Evolutionary conservation across 768 basidiomycete genomes (phyloP).

Genomic region (Steccherinum ochraceum): DNA sequence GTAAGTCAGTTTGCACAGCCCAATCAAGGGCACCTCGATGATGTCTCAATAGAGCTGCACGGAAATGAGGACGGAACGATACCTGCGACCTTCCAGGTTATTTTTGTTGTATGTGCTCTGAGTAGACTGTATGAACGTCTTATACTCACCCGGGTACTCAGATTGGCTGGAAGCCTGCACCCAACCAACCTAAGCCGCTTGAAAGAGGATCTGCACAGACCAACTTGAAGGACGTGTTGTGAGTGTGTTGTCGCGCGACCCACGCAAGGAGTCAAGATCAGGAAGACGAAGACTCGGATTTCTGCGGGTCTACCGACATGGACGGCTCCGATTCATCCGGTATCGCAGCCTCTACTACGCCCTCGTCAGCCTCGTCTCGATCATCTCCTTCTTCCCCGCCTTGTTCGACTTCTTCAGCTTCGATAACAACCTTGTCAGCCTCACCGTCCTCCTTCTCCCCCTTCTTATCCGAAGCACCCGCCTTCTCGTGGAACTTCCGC

Average conservation of each 20-base stretch:
- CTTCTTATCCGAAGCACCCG: conserved; percentile 16
- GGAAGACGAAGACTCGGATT: neutral
- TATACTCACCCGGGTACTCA: conserved; percentile 19
- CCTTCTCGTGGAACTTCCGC: conserved; percentile 68
- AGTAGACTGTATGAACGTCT: neutral
- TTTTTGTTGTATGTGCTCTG: conserved; percentile 69
- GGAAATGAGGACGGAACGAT: conserved; percentile 78
- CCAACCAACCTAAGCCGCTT: conserved; percentile 59
- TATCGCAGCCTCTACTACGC: conserved; percentile 14
- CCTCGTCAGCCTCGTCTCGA: conserved; percentile 4
- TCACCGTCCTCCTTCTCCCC: no score
- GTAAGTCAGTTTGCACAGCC: conserved; percentile 30
- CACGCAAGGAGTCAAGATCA: neutral
- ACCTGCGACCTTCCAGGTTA: conserved; percentile 94
- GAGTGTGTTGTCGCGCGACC: no score
- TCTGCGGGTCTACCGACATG: neutral
- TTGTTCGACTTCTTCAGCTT: conserved; percentile 8
- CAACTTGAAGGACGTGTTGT: conserved; percentile 57
- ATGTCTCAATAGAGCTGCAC: conserved; percentile 57
- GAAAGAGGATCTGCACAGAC: conserved; percentile 56
- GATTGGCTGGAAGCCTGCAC: conserved; percentile 83
- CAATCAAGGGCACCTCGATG: neutral
- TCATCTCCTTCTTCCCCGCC: conserved; percentile 13
- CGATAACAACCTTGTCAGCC: neutral
- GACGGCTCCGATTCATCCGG: neutral